A percentile compares a stretch with the other conserved stretches of the same genome.
These are phyloP conservation scores for Borovskyia barvae DNA, from an alignment of 208 protist genomes.

Conservation along the genomic window DNA sequence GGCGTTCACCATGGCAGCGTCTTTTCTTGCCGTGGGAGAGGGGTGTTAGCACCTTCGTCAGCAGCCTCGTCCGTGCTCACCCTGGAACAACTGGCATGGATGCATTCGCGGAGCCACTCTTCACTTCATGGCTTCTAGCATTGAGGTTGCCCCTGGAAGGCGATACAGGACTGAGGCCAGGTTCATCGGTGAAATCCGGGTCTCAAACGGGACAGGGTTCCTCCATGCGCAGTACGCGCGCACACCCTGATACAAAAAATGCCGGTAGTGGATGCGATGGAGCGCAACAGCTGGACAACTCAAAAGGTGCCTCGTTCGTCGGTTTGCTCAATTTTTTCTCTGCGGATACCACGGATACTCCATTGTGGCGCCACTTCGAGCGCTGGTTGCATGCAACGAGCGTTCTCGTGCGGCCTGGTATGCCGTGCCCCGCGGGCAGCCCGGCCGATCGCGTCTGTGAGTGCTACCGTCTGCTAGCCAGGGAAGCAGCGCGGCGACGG, in stretches of 20 bases:
- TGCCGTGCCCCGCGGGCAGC: conserved; percentile 16
- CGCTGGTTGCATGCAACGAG: conserved; percentile 74
- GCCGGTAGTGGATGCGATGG: not conserved
- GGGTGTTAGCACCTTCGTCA: conserved; percentile 31
- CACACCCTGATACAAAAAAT: no score
- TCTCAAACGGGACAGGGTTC: no score
- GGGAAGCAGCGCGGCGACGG: conserved; percentile 14
- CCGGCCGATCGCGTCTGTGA: conserved; percentile 28
- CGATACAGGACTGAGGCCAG: conserved; percentile 4
- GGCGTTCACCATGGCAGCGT: not conserved
- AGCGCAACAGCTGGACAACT: not conserved
- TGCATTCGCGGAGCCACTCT: conserved; percentile 70
- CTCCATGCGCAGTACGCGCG: no score
- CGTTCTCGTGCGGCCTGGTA: conserved; percentile 61
- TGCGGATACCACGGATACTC: conserved; percentile 22
- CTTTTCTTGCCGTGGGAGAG: conserved; percentile 29
- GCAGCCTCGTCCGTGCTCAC: conserved; percentile 32
- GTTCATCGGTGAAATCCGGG: conserved; percentile 1
- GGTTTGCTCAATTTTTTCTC: conserved; percentile 21
- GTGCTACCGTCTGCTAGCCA: conserved; percentile 43
- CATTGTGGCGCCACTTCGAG: conserved; percentile 80
- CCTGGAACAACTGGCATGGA: conserved; percentile 48
- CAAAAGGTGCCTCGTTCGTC: conserved; percentile 8
- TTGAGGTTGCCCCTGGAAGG: conserved; percentile 41
- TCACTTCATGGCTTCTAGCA: conserved; percentile 43